Evolutionary conservation across 1,284 basidiomycete genomes (phyloP).

Genomic region (Cutaneotrichosporon spelunceum): DNA sequence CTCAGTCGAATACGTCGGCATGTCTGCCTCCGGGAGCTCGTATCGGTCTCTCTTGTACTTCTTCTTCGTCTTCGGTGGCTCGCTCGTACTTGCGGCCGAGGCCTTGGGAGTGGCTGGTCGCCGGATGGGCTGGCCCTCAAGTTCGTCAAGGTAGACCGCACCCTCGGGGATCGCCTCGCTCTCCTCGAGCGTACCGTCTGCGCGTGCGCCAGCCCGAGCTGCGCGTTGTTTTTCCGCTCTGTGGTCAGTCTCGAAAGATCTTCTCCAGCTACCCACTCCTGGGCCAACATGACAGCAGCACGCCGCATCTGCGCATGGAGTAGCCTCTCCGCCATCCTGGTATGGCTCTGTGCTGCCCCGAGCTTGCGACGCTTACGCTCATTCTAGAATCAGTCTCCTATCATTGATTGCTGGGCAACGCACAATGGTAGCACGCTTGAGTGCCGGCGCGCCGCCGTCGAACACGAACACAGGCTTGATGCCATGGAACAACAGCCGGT

Average conservation of each 20-base stretch:
- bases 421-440: slow-evolving; percentile 85
- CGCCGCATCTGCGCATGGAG: slow-evolving; percentile 90
- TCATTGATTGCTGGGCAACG: slow-evolving; percentile 14
- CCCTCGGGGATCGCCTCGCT: slow-evolving; percentile 60
- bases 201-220: slow-evolving; percentile 27
- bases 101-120: slow-evolving; percentile 17
- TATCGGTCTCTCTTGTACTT: slow-evolving; percentile 68
- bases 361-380: slow-evolving; percentile 82
- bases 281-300: slow-evolving; percentile 76
- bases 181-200: slow-evolving; percentile 32
- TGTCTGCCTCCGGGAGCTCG: slow-evolving; percentile 64
- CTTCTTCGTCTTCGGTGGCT: slow-evolving; percentile 30
- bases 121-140: slow-evolving; percentile 54
- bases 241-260: background rate
- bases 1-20: slow-evolving; percentile 53
- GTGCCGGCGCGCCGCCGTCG: slow-evolving; percentile 83
- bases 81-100: background rate
- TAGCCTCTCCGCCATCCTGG: slow-evolving; percentile 81
- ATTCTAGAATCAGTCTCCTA: slow-evolving; percentile 62
- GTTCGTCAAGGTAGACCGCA: slow-evolving; percentile 80
- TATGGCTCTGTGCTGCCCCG: slow-evolving; percentile 78
- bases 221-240: slow-evolving; percentile 32
- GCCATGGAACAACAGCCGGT: slow-evolving; percentile 92
- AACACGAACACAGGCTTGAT: slow-evolving; percentile 98
- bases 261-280: slow-evolving; percentile 44